phyloP scores from a whole-genome alignment of 2,329 filamentous ascomycete species.

The Corniculantispora saksenae region DNA sequence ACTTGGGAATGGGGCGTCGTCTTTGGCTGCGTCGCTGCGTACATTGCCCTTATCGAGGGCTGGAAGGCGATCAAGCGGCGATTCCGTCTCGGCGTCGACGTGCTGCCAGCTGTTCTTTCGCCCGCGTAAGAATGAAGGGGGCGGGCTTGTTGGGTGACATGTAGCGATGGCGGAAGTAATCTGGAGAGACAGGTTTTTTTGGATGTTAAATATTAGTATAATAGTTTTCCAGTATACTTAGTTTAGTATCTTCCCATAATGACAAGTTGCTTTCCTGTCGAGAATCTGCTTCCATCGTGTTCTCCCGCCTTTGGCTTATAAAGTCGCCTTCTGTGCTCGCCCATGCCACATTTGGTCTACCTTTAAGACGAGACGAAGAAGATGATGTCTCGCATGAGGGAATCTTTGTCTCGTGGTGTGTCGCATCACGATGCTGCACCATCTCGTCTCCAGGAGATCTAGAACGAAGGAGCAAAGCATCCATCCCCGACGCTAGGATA shows the following conservation, averaged over 20 bases:
- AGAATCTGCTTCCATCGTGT: not conserved
- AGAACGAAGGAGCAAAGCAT: not conserved
- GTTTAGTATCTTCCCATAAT: constrained; percentile 20
- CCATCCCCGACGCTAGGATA: not conserved
- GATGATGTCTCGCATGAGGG: too few relatives aligned
- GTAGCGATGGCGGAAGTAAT: not conserved
- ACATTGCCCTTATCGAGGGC: constrained; percentile 63
- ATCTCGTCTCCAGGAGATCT: not conserved
- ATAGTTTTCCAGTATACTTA: constrained; percentile 20
- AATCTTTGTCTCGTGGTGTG: not conserved
- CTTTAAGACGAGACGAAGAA: too few relatives aligned
- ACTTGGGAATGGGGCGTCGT: constrained; percentile 75
- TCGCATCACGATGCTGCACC: not conserved
- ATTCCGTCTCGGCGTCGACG: constrained; percentile 37
- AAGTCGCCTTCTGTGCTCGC: not conserved
- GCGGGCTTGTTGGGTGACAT: not conserved
- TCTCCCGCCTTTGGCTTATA: not conserved
- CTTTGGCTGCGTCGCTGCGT: constrained; percentile 56
- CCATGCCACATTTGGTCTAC: too few relatives aligned
- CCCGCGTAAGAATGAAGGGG: not conserved
- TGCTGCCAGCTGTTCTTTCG: constrained; percentile 20
- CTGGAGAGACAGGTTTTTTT: constrained; percentile 18
- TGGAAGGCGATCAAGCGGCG: constrained; percentile 70
- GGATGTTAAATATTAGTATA: constrained; percentile 19
- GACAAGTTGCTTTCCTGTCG: constrained; percentile 21